Conservation (phyloP, 306 rosid species). For the Lathyrus sativus region DNA sequence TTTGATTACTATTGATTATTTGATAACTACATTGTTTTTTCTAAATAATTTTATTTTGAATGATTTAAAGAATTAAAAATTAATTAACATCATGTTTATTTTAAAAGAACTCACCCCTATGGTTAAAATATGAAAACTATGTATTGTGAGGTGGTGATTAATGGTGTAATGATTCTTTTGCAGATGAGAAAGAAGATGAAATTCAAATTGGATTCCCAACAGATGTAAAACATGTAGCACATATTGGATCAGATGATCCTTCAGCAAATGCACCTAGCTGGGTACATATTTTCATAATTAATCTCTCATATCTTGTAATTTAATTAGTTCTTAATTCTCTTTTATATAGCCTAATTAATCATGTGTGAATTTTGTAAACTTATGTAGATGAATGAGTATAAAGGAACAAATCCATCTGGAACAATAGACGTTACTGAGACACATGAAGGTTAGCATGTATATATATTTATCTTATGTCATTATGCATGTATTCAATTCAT, state of each 20-base stretch:
- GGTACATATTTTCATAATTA: slow-evolving; percentile 36
- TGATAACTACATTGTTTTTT: too few species aligned
- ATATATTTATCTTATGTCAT: neutral
- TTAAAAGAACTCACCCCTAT: too few species aligned
- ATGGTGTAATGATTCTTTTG: slow-evolving; percentile 17
- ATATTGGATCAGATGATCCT: slow-evolving; percentile 57
- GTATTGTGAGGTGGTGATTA: slow-evolving; percentile 1
- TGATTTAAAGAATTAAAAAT: too few species aligned
- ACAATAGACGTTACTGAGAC: slow-evolving; percentile 20
- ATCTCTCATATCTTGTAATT: neutral
- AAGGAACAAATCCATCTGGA: slow-evolving; percentile 45
- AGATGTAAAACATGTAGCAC: slow-evolving; percentile 68
- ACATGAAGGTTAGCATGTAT: slow-evolving; percentile 51
- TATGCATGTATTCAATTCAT: too few species aligned
- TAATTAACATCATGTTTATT: too few species aligned
- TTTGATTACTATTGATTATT: too few species aligned
- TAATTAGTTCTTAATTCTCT: slow-evolving; percentile 4
- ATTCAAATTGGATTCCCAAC: slow-evolving; percentile 87
- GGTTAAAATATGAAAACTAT: too few species aligned
- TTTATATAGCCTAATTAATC: slow-evolving; percentile 4
- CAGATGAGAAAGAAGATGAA: slow-evolving; percentile 77
- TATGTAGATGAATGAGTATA: slow-evolving; percentile 65
- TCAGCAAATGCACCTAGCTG: slow-evolving; percentile 50
- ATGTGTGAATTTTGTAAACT: slow-evolving; percentile 26
- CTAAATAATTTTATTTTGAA: too few species aligned